A percentile compares a stretch with the other conserved stretches of the same genome.
These are phyloP conservation scores for Cystobasidiaceae sp. DNA, from an alignment of 1,284 basidiomycete genomes.

Conservation along the genomic window DNA sequence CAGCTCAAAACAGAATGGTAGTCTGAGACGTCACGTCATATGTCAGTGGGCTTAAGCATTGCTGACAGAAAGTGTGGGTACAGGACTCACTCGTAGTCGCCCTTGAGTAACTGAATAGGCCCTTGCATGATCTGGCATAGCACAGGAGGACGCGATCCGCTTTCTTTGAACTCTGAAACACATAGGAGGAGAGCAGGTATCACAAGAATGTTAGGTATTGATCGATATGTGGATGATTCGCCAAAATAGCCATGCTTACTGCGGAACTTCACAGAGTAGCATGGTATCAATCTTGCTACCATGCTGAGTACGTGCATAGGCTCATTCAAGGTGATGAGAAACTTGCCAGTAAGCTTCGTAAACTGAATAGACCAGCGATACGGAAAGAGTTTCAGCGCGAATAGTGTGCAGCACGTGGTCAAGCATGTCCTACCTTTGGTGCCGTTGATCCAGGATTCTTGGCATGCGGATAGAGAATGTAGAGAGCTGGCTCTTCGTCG, in stretches of 20 bases:
- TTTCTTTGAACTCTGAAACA: not conserved
- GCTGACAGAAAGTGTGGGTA: not conserved
- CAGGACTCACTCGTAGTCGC: not conserved
- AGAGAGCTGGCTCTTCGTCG: not conserved
- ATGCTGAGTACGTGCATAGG: not conserved
- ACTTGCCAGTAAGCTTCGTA: not conserved
- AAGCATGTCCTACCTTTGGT: too few species aligned
- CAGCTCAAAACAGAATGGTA: slow-evolving; percentile 1
- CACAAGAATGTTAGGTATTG: not conserved
- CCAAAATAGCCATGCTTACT: too few species aligned
- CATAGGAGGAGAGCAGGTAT: not conserved
- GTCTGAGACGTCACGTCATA: too few species aligned
- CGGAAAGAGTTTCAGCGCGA: too few species aligned
- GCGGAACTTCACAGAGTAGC: not conserved
- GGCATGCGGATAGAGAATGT: not conserved
- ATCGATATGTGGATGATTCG: too few species aligned
- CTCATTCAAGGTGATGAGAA: not conserved
- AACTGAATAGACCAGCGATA: too few species aligned
- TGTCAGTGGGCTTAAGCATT: too few species aligned
- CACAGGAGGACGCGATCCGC: not conserved
- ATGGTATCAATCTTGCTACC: not conserved
- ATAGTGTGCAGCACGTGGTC: too few species aligned
- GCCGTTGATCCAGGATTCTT: not conserved
- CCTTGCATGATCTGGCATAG: not conserved
- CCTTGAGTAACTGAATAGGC: not conserved